Base-by-base conservation (phyloP, 768 basidiomycete genomes). In the Mrakia hoshinonis region DNA sequence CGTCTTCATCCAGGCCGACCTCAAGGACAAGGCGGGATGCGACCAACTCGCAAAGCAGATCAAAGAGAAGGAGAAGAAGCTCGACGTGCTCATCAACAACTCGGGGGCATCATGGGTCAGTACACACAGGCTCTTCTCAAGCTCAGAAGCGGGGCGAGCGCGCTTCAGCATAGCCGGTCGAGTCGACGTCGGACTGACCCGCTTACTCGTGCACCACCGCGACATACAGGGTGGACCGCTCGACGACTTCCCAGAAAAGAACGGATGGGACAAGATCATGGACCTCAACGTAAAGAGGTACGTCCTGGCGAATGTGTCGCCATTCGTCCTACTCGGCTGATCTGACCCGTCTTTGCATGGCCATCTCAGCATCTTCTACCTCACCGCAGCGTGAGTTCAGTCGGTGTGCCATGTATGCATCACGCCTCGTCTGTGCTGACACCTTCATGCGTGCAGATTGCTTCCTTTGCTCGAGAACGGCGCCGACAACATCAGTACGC, bases 81-180 rank as follows among this genome's bases (percentile, higher is more conserved):
- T 94, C 0, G 88, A 93, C 75, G 87, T 92, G 65, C 84, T 93
- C 7, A 85, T 92, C 54, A 92, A 91, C 79, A 92, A 91, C 79
- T 88, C 88, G 11, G 91, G 90, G 9, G 85, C 85, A 34, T 83
- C 88, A 22, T 91, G 90, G 90, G 67, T 68, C 18, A 55, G 51
- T 43, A 18, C 29, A 36, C 12, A 24, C n/a, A 22, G 34, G 26
- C 13, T 34, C 26, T 3, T 22, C n/a, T n/a, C 20, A 58, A 12
- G 38, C 15, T 4, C 24, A 26, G 20, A 51, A 47, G 48, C 22
- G 48, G 7, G 12, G 9, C 66, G 48, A 47, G 2, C 31, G 9
- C 26, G 36, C 36, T 11, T 54, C 11, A 22, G 13, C 38, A 9
- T 29, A 54, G n/a, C 34, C 38, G 51, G 54, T 11, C 55, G 11